A percentile compares a stretch with the other conserved stretches of the same genome.
phyloP scores from a whole-genome alignment of 2,329 filamentous ascomycete species.

The Fusarium stilboides region DNA sequence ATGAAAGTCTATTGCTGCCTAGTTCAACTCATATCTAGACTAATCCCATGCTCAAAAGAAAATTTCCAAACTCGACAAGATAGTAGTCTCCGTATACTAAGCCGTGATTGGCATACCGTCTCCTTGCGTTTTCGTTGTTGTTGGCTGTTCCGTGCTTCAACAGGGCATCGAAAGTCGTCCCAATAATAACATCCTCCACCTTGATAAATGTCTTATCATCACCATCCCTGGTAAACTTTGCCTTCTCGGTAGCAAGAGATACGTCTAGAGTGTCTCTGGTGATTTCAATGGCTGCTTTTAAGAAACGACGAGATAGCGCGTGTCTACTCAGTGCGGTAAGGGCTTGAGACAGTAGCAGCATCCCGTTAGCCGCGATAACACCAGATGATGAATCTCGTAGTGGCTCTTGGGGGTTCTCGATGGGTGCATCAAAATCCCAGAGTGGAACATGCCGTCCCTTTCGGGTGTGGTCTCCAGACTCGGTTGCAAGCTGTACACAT shows the following conservation, averaged over 20 bases:
- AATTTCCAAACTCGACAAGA: constrained; percentile 63
- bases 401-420: constrained; percentile 27
- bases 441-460: constrained; percentile 49
- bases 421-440: constrained; percentile 60
- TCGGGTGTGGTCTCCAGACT: constrained; percentile 21
- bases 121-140: constrained; percentile 50
- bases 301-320: constrained; percentile 30
- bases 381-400: constrained; percentile 58
- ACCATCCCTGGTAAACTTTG: constrained; percentile 11
- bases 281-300: constrained; percentile 49
- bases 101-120: constrained; percentile 56
- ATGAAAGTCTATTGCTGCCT: background rate
- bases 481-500: constrained; percentile 6
- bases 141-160: constrained; percentile 54
- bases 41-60: constrained; percentile 57
- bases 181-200: constrained; percentile 19
- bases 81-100: constrained; percentile 67
- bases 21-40: background rate
- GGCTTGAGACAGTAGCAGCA: constrained; percentile 57
- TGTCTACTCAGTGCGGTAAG: constrained; percentile 40
- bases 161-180: constrained; percentile 49
- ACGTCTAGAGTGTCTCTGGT: constrained; percentile 52
- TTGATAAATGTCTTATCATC: constrained; percentile 18
- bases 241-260: constrained; percentile 48
- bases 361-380: constrained; percentile 59